phyloP scores from a whole-genome alignment of 768 basidiomycete genomes.

The Hypsizygus marmoreus region DNA sequence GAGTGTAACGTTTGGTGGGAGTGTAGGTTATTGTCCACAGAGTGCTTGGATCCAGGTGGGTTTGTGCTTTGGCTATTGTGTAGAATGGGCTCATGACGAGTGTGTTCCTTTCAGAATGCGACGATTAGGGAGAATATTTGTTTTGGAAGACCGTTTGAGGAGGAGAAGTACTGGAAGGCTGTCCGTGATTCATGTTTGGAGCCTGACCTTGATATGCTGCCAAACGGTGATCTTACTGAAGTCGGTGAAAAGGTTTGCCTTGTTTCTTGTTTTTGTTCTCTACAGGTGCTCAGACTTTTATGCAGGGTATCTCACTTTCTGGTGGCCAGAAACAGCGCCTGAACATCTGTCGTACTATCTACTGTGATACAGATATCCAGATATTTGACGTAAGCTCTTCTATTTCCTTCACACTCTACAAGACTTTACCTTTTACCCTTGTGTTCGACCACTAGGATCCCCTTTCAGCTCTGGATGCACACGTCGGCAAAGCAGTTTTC shows the following conservation, averaged over 20 bases:
- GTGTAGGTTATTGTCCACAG: too few relatives aligned
- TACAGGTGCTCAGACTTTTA: background rate
- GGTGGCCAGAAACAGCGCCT: too few relatives aligned
- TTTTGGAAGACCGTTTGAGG: conserved; percentile 81
- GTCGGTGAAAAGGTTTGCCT: too few relatives aligned
- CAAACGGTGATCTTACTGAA: too few relatives aligned
- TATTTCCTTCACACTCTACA: background rate
- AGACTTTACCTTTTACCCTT: background rate
- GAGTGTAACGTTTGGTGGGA: too few relatives aligned
- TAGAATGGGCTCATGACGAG: conserved; percentile 74
- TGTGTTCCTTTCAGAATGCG: too few relatives aligned
- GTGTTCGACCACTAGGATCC: conserved; percentile 64
- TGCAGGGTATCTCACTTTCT: conserved; percentile 77
- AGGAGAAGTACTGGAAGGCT: conserved; percentile 78
- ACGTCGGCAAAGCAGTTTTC: conserved; percentile 85
- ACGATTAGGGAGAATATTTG: conserved; percentile 87
- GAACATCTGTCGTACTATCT: conserved; percentile 86
- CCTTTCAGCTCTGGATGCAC: conserved; percentile 86
- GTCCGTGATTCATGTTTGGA: conserved; percentile 75
- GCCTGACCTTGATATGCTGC: too few relatives aligned
- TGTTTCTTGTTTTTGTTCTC: too few relatives aligned
- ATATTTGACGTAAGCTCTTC: conserved; percentile 62
- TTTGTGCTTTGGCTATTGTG: conserved; percentile 76
- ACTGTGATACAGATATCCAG: conserved; percentile 81
- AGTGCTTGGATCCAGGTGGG: too few relatives aligned